phyloP scores from a whole-genome alignment of 1,284 basidiomycete genomes.

The Trametes pubescens region DNA sequence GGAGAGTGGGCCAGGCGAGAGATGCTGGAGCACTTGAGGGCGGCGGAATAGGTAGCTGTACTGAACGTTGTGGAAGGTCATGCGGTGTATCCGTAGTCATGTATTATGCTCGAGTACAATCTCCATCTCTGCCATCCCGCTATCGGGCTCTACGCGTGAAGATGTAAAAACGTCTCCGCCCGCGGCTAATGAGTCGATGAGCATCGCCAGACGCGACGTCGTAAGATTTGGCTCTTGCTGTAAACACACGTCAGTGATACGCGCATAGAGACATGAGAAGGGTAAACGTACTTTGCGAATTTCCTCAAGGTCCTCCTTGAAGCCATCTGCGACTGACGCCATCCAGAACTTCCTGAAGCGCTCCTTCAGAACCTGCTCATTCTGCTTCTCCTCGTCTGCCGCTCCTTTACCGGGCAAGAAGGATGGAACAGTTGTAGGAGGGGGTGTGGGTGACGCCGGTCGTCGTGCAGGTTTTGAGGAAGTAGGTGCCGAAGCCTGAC shows the following conservation, averaged over 20 bases:
- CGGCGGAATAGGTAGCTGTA: background rate
- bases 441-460: conserved; percentile 63
- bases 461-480: conserved; percentile 24
- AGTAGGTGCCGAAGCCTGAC: background rate
- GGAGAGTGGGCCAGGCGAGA: conserved; percentile 41
- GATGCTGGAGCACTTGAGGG: conserved; percentile 29
- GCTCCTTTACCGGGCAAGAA: conserved; percentile 52
- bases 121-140: conserved; percentile 58
- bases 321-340: conserved; percentile 78
- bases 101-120: conserved; percentile 47
- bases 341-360: conserved; percentile 84
- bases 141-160: conserved; percentile 38
- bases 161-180: conserved; percentile 76
- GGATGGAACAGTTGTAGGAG: conserved; percentile 56
- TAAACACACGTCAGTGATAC: background rate
- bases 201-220: conserved; percentile 66
- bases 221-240: conserved; percentile 75
- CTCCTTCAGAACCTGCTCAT: conserved; percentile 64
- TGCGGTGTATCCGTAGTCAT: conserved; percentile 21
- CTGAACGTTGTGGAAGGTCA: background rate
- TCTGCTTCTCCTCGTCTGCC: conserved; percentile 43
- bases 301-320: conserved; percentile 78
- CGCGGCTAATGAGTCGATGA: conserved; percentile 81
- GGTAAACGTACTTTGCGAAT: conserved; percentile 68
- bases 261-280: background rate